Conservation (phyloP, 257 asterid species). For the Capsicum pubescens region DNA sequence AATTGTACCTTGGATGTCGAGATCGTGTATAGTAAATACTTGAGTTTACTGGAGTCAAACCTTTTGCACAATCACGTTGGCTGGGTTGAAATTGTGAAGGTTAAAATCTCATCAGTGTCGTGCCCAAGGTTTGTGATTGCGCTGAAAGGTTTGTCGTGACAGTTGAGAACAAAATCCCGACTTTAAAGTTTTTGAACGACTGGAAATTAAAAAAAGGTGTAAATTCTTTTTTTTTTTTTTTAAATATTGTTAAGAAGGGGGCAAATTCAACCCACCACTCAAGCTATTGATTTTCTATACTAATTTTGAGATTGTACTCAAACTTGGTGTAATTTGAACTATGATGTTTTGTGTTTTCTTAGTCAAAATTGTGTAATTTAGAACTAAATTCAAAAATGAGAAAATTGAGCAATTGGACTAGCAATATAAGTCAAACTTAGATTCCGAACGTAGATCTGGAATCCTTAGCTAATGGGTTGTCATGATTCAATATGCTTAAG, state of each 20-base stretch:
- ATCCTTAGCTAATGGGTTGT: neutral
- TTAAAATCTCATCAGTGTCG: neutral
- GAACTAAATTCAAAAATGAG: neutral
- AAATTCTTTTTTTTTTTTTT: too few relatives aligned
- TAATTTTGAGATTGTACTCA: neutral
- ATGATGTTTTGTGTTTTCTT: neutral
- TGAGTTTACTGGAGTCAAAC: neutral
- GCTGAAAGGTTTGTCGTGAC: neutral
- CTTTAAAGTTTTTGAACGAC: neutral
- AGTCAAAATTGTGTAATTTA: neutral
- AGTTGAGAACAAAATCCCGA: neutral
- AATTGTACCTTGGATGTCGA: neutral
- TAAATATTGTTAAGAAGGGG: neutral
- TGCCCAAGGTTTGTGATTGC: neutral
- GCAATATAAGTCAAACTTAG: neutral
- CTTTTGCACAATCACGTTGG: neutral
- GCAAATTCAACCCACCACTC: neutral
- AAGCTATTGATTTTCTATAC: neutral
- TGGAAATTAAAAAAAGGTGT: neutral
- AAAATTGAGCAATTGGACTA: neutral
- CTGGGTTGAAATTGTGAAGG: neutral
- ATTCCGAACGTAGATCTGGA: neutral
- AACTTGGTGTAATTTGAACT: neutral
- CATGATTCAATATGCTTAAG: too few relatives aligned
- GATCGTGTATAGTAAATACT: neutral